phyloP scores from a whole-genome alignment of 176 grass and related monocot species.

The Bolboschoenus planiculmis region DNA sequence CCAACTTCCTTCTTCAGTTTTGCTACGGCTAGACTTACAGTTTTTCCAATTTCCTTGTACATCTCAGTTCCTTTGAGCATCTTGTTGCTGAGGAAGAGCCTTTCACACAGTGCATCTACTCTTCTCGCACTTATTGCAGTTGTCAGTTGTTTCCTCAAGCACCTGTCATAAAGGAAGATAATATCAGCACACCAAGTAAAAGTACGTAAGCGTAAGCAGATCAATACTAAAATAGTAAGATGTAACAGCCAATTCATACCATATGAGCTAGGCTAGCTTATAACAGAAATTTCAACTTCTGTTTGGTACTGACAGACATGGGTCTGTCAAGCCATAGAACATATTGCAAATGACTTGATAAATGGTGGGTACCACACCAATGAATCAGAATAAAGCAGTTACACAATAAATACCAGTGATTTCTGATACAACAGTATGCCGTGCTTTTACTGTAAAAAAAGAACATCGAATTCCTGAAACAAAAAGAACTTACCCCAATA shows the following conservation, averaged over 20 bases:
- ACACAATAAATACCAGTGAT: neutral
- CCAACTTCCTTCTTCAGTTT: slow-evolving; percentile 77
- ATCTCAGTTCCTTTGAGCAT: slow-evolving; percentile 60
- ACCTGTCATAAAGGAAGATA: slow-evolving; percentile 22
- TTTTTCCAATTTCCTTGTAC: slow-evolving; percentile 50
- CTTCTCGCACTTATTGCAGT: slow-evolving; percentile 68
- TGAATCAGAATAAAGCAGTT: neutral
- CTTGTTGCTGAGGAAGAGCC: slow-evolving; percentile 59
- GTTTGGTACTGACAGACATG: neutral
- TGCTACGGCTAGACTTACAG: slow-evolving; percentile 46
- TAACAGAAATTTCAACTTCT: neutral
- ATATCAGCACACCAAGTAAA: neutral
- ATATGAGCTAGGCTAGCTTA: neutral
- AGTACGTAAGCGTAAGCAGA: neutral
- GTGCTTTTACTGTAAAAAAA: neutral
- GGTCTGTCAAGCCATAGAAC: neutral
- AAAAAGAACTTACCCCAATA: slow-evolving; percentile 55
- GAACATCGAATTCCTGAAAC: neutral
- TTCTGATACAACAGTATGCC: neutral
- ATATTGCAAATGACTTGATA: neutral
- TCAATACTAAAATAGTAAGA: neutral
- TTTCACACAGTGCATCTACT: slow-evolving; percentile 77
- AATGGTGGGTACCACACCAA: neutral
- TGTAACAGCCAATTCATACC: neutral
- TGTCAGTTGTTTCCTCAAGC: slow-evolving; percentile 65